Evolutionary conservation across 306 rosid species (phyloP).

Genomic region (barrel medic (Medicago truncatula)): DNA sequence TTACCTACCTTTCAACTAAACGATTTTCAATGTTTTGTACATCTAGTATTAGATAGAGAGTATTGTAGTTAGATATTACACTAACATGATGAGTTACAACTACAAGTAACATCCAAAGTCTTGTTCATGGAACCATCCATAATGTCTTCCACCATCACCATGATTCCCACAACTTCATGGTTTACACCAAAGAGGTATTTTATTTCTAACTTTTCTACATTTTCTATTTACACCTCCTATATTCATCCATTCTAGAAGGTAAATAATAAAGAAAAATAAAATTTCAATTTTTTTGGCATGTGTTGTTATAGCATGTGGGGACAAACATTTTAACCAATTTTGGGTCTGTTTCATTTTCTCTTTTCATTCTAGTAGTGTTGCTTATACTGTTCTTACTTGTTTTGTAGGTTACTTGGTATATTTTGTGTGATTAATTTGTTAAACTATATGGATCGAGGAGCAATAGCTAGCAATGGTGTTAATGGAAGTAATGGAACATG

Average conservation of each 20-base stretch:
- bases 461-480: constrained; percentile 92
- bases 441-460: constrained; percentile 90
- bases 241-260: too few species aligned
- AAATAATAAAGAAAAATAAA: too few species aligned
- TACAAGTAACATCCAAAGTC: not conserved
- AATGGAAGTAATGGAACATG: constrained; percentile 56
- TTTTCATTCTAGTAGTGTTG: not conserved
- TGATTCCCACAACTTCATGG: constrained; percentile 67
- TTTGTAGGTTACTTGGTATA: constrained; percentile 71
- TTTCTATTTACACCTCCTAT: not conserved
- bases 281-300: not conserved
- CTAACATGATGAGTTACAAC: too few species aligned
- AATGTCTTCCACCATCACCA: constrained; percentile 33
- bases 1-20: too few species aligned
- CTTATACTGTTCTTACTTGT: constrained; percentile 24
- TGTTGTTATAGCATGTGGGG: constrained; percentile 10
- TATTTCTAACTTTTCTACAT: not conserved
- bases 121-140: constrained; percentile 51
- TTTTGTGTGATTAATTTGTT: constrained; percentile 82
- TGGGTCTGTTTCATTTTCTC: not conserved
- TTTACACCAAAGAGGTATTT: constrained; percentile 78
- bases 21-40: too few species aligned
- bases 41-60: too few species aligned
- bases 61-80: too few species aligned
- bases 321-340: constrained; percentile 22